Evolutionary conservation across 306 rosid genomes (phyloP).

Genomic region (Hippophae gyantsensis): DNA sequence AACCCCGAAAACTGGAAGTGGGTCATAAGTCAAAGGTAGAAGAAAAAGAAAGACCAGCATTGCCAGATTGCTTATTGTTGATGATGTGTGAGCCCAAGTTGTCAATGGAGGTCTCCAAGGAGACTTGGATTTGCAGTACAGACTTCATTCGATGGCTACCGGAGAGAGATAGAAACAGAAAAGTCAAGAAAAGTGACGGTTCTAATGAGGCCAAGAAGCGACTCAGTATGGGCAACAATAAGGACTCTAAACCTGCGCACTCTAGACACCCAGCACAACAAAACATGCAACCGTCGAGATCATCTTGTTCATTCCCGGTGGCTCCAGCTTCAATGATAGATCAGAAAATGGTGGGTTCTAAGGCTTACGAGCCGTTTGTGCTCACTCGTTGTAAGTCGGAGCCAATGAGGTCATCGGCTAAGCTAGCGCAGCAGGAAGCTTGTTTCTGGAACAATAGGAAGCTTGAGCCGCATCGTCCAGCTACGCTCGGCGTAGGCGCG

Average conservation of each 20-base stretch:
- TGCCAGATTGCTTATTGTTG: slow-evolving; percentile 77
- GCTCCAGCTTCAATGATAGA: slow-evolving; percentile 52
- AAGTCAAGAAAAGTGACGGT: slow-evolving; percentile 19
- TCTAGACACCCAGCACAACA: slow-evolving; percentile 3
- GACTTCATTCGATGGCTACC: slow-evolving; percentile 77
- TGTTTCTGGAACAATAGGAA: slow-evolving; percentile 80
- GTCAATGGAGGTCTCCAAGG: slow-evolving; percentile 96
- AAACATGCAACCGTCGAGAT: slow-evolving; percentile 62
- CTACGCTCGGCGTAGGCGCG: slow-evolving; percentile 67
- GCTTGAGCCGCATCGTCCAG: slow-evolving; percentile 57
- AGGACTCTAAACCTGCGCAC: slow-evolving; percentile 12
- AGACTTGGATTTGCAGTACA: slow-evolving; percentile 84
- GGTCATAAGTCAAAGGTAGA: slow-evolving; percentile 9
- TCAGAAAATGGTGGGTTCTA: slow-evolving; percentile 59
- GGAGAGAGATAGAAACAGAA: slow-evolving; percentile 31
- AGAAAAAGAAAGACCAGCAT: slow-evolving; percentile 16
- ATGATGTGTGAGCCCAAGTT: slow-evolving; percentile 98
- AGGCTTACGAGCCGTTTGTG: slow-evolving; percentile 70
- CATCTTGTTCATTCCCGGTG: slow-evolving; percentile 59
- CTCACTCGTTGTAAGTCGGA: slow-evolving; percentile 91
- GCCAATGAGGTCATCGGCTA: slow-evolving; percentile 70
- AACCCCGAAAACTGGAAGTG: neutral
- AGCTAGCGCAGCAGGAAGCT: slow-evolving; percentile 50
- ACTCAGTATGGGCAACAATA: neutral
- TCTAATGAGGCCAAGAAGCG: slow-evolving; percentile 30